A percentile compares a stretch with the other conserved stretches of the same genome.
Evolutionary conservation across 805 yeast genomes (phyloP).

Genomic region (Starmerella sirachaensis): DNA sequence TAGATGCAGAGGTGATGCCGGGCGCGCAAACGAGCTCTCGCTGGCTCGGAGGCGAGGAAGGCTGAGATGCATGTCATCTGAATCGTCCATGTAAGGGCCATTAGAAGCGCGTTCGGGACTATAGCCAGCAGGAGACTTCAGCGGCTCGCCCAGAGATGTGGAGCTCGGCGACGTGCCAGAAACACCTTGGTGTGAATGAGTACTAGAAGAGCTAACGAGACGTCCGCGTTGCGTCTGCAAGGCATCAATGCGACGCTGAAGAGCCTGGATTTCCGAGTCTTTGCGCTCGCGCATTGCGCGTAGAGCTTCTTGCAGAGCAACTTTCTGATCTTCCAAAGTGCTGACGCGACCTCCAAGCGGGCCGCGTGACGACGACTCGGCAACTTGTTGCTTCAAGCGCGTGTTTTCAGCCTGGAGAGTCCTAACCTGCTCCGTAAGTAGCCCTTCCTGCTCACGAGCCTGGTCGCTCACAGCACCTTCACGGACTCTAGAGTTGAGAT

Average conservation of each 20-base stretch:
- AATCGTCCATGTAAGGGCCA: not conserved
- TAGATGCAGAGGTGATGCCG: constrained; percentile 12
- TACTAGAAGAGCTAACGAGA: constrained; percentile 2
- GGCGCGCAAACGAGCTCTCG: constrained; percentile 6
- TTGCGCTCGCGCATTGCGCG: constrained; percentile 32
- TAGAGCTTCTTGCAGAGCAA: constrained; percentile 31
- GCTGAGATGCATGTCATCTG: constrained; percentile 3
- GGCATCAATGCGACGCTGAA: constrained; percentile 24
- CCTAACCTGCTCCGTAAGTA: constrained; percentile 25
- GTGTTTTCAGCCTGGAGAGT: constrained; percentile 28
- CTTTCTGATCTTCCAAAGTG: constrained; percentile 29
- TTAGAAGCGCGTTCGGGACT: constrained; percentile 1
- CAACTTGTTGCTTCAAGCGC: constrained; percentile 25
- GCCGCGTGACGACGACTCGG: constrained; percentile 26
- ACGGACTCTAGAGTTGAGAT: constrained; percentile 9
- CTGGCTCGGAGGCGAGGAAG: constrained; percentile 13
- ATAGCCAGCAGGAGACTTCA: not conserved
- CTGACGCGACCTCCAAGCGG: constrained; percentile 29
- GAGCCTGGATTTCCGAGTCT: constrained; percentile 28
- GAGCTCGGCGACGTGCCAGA: not conserved
- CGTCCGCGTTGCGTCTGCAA: constrained; percentile 14
- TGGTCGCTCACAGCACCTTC: constrained; percentile 19
- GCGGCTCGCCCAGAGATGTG: not conserved
- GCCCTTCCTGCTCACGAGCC: constrained; percentile 17
- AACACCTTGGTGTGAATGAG: no score